Base-by-base conservation (phyloP, 139 green algal genomes). In the Monoraphidium neglectum region DNA sequence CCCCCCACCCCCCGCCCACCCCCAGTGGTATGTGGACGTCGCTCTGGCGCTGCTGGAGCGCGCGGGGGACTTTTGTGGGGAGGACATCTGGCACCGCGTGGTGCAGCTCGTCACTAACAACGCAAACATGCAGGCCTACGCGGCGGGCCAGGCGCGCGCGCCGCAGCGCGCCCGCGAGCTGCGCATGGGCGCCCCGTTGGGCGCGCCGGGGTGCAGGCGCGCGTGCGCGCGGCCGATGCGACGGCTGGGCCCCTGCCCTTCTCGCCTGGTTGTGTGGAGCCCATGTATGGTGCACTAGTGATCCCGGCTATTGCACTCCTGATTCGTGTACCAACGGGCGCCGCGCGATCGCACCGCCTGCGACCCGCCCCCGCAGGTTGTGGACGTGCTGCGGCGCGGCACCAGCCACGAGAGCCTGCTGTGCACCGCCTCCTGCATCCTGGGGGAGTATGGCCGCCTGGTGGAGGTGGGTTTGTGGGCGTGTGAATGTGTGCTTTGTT, bases 101-200 rank as follows among this genome's bases (percentile, higher is more conserved):
- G 93, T 96, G 73, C 96, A 99, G 86, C 86, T 99, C 72, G 92
- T 99, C 21, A 98, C 95, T 71, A 97, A 97, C 83, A 89, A 97
- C 73, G 86, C 90, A 26, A 77, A 88, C 63, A 92, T 98, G 80
- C 95, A 97, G 77, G 82, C 82, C 5, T 96, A 97, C 64, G 92
- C 95, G 2, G 95, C 93, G 0, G 63, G 77, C 21, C 88, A 92
- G 57, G 75, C 69, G 38, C 8, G 56, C 12, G 26, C 10, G 56
- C 65, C 70, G 30, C 12, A 23, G 0, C 13, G 66, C n/a, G n/a
- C n/a, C n/a, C n/a, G n/a, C n/a, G n/a, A n/a, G n/a, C n/a, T n/a
- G n/a, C n/a, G n/a, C n/a, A n/a, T n/a, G n/a, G n/a, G n/a, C n/a
- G n/a, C n/a, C n/a, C n/a, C n/a, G n/a, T n/a, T n/a, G n/a, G n/a